phyloP scores from a whole-genome alignment of 2,329 filamentous ascomycete species.

The Seiridium cupressi region DNA sequence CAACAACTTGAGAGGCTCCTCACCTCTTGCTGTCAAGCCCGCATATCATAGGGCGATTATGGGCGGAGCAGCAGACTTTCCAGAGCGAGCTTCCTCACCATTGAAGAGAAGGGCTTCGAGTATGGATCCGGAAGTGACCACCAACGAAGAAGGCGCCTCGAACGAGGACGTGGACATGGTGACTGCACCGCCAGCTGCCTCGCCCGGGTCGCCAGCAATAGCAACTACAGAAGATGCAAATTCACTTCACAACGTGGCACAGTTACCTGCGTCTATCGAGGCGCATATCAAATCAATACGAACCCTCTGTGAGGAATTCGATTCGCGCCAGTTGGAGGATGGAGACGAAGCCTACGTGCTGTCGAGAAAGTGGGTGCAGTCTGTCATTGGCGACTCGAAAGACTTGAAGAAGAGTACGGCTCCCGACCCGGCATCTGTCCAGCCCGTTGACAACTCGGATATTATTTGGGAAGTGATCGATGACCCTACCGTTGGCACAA shows the following conservation, averaged over 20 bases:
- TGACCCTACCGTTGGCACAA: conserved; percentile 37
- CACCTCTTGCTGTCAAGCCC: conserved; percentile 44
- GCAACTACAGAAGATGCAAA: not conserved
- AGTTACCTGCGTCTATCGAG: conserved; percentile 46
- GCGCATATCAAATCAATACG: conserved; percentile 75
- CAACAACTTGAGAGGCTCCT: conserved; percentile 47
- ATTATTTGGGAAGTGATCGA: conserved; percentile 64
- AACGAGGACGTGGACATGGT: conserved; percentile 47
- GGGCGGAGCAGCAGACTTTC: conserved; percentile 56
- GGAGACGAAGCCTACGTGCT: conserved; percentile 77
- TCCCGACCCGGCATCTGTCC: conserved; percentile 59
- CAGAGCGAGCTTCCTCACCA: conserved; percentile 62
- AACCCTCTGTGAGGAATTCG: conserved; percentile 53
- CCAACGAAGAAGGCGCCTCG: conserved; percentile 29
- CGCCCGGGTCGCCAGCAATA: conserved; percentile 4
- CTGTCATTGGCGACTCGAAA: conserved; percentile 65
- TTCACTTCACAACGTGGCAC: not conserved
- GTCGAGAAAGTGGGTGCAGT: conserved; percentile 74
- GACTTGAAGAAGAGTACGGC: conserved; percentile 48
- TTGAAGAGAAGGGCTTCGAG: conserved; percentile 63
- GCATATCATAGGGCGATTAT: conserved; percentile 53
- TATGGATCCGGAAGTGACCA: conserved; percentile 49
- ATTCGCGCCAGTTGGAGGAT: conserved; percentile 58
- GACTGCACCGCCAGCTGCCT: conserved; percentile 22
- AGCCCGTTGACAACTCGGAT: conserved; percentile 84